These are phyloP conservation scores for Amphicarpaea edgeworthii DNA, from an alignment of 306 rosid species.

Conservation along the genomic window DNA sequence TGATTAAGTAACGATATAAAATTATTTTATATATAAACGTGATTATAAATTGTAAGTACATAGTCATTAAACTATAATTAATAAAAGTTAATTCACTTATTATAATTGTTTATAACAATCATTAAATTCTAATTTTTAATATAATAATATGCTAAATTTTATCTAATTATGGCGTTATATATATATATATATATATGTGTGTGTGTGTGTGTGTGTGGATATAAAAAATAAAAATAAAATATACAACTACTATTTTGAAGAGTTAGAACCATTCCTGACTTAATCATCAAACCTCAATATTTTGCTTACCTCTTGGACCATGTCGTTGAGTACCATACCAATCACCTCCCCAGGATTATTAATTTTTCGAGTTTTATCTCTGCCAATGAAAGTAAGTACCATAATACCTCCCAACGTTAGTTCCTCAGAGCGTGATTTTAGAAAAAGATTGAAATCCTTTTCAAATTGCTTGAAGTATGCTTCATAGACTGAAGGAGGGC, in stretches of 20 bases:
- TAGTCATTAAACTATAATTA: too few relatives aligned
- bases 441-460: slow-evolving; percentile 51
- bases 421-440: slow-evolving; percentile 53
- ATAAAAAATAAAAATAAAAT: too few relatives aligned
- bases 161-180: too few relatives aligned
- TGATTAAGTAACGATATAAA: too few relatives aligned
- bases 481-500: slow-evolving; percentile 38
- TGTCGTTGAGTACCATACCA: slow-evolving; percentile 51
- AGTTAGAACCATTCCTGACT: neutral
- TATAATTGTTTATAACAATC: too few relatives aligned
- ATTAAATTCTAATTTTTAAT: too few relatives aligned
- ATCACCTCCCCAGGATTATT: slow-evolving; percentile 22
- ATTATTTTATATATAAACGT: too few relatives aligned
- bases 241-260: neutral
- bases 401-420: slow-evolving; percentile 50
- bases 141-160: too few relatives aligned
- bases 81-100: too few relatives aligned
- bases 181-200: too few relatives aligned
- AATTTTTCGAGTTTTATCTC: slow-evolving; percentile 10
- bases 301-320: slow-evolving; percentile 58
- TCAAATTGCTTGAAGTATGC: slow-evolving; percentile 51
- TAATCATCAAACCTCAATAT: neutral
- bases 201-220: too few relatives aligned
- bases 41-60: too few relatives aligned
- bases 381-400: slow-evolving; percentile 53